Percentiles rank a stretch among this genome's conserved stretches.
Conservation (phyloP, 805 yeast genomes). For the Zygosaccharomyces lentus region DNA sequence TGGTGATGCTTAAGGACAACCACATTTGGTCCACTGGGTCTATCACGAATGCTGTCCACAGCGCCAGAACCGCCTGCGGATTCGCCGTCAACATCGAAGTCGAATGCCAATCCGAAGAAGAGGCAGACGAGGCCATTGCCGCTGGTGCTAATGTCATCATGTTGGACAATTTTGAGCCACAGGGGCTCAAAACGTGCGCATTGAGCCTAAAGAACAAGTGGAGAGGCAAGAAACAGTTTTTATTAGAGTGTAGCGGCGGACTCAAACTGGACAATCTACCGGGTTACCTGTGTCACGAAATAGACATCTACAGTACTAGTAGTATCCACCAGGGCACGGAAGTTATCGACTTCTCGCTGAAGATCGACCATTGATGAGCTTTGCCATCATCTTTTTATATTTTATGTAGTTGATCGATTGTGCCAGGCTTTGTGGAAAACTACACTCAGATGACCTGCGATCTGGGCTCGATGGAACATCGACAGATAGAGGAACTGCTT, state of each 20-base stretch:
- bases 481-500: conserved; percentile 6
- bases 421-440: background rate
- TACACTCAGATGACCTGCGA: background rate
- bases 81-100: conserved; percentile 89
- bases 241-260: conserved; percentile 92
- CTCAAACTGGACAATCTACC: conserved; percentile 64
- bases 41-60: conserved; percentile 73
- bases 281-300: conserved; percentile 64
- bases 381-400: background rate
- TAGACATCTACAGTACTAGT: conserved; percentile 88
- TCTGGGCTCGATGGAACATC: conserved; percentile 7
- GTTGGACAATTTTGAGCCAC: conserved; percentile 83
- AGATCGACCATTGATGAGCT: conserved; percentile 31
- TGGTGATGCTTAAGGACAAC: conserved; percentile 96
- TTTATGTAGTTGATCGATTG: background rate
- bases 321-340: conserved; percentile 89
- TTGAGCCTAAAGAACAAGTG: conserved; percentile 54
- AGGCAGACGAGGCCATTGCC: conserved; percentile 86
- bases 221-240: conserved; percentile 45
- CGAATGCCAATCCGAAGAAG: conserved; percentile 78
- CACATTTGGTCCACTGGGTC: conserved; percentile 93
- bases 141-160: conserved; percentile 96
- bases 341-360: conserved; percentile 78
- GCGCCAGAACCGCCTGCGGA: conserved; percentile 79
- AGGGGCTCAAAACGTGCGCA: conserved; percentile 62